A percentile compares a stretch with the other conserved stretches of the same genome.
Evolutionary conservation across 345 rosid species (phyloP).

Genomic region (Camelina hispida): DNA sequence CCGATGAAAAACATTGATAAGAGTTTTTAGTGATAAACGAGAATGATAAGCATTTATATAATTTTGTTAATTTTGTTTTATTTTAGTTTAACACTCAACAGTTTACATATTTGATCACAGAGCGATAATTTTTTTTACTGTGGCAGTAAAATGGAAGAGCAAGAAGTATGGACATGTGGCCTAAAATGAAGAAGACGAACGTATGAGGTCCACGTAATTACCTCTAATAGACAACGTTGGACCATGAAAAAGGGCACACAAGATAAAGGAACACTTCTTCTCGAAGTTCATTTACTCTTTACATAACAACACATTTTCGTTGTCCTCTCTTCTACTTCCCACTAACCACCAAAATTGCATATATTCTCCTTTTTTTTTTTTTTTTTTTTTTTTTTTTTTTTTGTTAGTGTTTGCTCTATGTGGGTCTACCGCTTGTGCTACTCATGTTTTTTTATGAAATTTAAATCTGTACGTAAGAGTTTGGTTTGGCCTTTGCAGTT

Average conservation of each 20-base stretch:
- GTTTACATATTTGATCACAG: no score
- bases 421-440: background rate
- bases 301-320: constrained; percentile 1
- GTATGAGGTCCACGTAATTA: background rate
- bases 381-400: background rate
- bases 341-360: constrained; percentile 14
- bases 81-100: no score
- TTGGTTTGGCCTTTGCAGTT: no score
- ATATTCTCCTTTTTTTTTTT: background rate
- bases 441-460: background rate
- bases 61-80: background rate
- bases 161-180: background rate
- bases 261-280: constrained; percentile 22
- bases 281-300: constrained; percentile 19
- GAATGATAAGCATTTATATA: background rate
- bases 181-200: background rate
- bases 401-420: background rate
- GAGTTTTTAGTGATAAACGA: background rate
- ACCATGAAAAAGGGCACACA: constrained; percentile 4
- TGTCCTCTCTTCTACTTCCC: constrained; percentile 8
- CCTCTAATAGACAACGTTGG: constrained; percentile 17
- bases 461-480: no score
- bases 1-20: background rate
- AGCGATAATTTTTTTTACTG: no score
- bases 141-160: background rate